phyloP scores from a whole-genome alignment of 768 basidiomycete genomes.

The Saitozyma sp. region DNA sequence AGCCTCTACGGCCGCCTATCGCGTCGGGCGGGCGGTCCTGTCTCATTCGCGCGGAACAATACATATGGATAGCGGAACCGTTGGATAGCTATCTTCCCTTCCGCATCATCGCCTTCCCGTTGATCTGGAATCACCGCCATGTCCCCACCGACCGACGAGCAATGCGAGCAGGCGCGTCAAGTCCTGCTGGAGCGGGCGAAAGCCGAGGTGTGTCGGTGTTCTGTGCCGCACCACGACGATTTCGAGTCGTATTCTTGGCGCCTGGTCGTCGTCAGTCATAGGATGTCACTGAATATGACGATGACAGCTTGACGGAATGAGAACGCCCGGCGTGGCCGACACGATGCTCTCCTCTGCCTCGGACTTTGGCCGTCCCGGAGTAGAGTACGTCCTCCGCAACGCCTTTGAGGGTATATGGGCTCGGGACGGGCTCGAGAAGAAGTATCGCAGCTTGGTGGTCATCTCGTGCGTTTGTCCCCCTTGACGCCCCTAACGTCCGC shows the following conservation, averaged over 20 bases:
- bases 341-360: neutral
- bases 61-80: too few relatives aligned
- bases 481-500: too few relatives aligned
- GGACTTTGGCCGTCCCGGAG: neutral
- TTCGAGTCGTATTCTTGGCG: too few relatives aligned
- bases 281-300: neutral
- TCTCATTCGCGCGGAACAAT: too few relatives aligned
- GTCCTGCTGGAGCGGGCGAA: slow-evolving; percentile 5
- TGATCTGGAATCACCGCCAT: too few relatives aligned
- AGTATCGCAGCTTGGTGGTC: slow-evolving; percentile 4
- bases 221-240: too few relatives aligned
- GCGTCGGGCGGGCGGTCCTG: too few relatives aligned
- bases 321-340: neutral
- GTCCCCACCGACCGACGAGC: too few relatives aligned
- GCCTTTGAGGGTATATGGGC: slow-evolving; percentile 1
- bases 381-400: neutral
- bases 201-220: neutral
- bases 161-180: too few relatives aligned
- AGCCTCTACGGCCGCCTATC: too few relatives aligned
- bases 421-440: neutral
- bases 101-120: too few relatives aligned
- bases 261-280: neutral
- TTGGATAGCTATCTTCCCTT: too few relatives aligned
- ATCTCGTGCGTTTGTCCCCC: slow-evolving; percentile 1
- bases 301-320: neutral